Base-by-base conservation (phyloP, 108 stramenopile genomes). In the Cyclotella choctawhatcheeana region DNA sequence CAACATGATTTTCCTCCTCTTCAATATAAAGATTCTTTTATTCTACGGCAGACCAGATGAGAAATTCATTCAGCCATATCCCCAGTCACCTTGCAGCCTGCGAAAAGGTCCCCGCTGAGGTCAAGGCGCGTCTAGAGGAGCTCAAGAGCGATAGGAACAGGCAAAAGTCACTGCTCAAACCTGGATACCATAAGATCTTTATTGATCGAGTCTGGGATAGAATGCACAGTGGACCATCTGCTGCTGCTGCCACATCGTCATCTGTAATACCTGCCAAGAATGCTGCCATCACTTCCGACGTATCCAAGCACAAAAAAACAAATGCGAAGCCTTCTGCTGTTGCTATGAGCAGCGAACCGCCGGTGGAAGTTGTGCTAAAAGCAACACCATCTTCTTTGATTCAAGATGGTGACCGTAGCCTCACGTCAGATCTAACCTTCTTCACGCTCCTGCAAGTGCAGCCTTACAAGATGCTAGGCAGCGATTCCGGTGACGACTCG, bases 51-150 rank as follows among this genome's bases (percentile, higher is more conserved):
- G 83, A 84, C 27, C 83, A 84, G 33, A 45, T 84, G 35, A 67
- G 83, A 22, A 84, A 84, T 50, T 76, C 74, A 34, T 84, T 84
- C 67, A 71, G 79, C 0, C 83, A 84, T 55, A 84, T 84, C 10
- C 83, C 83, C 0, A 62, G 79, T 20, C 83, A 84, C 43, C 26
- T 84, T 37, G 58, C 44, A 16, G 69, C 64, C 17, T 84, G 83
- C 31, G 47, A 35, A 43, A 20, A 62, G 22, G 76, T 74, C 61
- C 83, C 79, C 0, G 40, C 58, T 26, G 74, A 80, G 22, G 75
- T 84, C 2, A 84, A 84, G 48, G 13, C 44, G n/a, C 63, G 50
- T 12, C 34, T 84, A 13, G 79, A 80, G 13, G 69, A 76, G 34
- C 44, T 81, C 32, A 84, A 84, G 65, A 16, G 20, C 0, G 35